These are phyloP conservation scores for Fragaria iinumae DNA, from an alignment of 306 rosid genomes.

Conservation along the genomic window DNA sequence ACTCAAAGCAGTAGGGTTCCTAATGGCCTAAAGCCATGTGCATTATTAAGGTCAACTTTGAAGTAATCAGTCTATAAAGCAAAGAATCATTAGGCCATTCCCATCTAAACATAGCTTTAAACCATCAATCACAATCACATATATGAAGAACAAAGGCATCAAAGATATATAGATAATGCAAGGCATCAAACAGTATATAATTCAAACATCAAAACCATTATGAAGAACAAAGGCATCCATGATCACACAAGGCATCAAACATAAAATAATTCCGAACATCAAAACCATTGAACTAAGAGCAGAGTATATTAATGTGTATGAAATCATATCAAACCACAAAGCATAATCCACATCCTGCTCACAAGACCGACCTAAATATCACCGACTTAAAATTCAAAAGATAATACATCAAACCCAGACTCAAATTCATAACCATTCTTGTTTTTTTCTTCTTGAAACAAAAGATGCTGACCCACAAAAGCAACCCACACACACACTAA, in stretches of 20 bases:
- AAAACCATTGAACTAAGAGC: background rate
- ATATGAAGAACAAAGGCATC: background rate
- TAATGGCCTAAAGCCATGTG: background rate
- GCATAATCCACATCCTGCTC: constrained; percentile 11
- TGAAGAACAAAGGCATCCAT: background rate
- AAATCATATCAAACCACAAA: constrained; percentile 14
- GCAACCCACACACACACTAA: background rate
- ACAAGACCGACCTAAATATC: constrained; percentile 4
- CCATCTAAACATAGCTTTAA: background rate
- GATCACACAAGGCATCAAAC: background rate
- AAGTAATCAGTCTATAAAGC: background rate
- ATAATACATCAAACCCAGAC: background rate
- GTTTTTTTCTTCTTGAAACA: background rate
- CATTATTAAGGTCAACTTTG: background rate
- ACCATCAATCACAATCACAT: background rate
- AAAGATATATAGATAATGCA: background rate
- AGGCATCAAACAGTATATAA: background rate
- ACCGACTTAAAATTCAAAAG: background rate
- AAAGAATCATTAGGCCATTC: background rate
- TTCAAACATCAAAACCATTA: background rate
- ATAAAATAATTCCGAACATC: background rate
- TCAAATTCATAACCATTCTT: background rate
- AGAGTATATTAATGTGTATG: constrained; percentile 24
- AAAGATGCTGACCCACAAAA: constrained; percentile 4
- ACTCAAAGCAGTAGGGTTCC: background rate